A percentile compares a stretch with the other conserved stretches of the same genome.
Conservation (phyloP, 805 yeast genomes). For the Debaryomyces prosopidis region DNA sequence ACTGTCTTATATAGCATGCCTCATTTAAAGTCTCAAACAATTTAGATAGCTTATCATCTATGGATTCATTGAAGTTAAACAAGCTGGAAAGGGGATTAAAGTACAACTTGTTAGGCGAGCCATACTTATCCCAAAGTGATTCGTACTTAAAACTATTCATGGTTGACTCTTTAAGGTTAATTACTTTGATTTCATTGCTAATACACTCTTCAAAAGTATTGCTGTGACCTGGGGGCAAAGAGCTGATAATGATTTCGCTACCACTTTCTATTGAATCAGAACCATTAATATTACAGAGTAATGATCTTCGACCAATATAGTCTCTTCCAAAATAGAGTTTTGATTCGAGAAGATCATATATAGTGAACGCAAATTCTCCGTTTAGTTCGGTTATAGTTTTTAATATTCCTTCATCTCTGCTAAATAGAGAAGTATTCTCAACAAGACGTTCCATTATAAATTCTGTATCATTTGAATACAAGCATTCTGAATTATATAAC, state of each 20-base stretch:
- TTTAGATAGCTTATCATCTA: background rate
- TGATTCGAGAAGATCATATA: constrained; percentile 43
- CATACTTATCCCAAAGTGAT: background rate
- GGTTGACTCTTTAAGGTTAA: constrained; percentile 23
- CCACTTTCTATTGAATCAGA: constrained; percentile 11
- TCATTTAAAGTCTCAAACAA: constrained; percentile 22
- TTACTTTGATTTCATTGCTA: constrained; percentile 47
- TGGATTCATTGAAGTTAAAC: background rate
- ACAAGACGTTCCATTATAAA: constrained; percentile 45
- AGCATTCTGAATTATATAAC: constrained; percentile 63
- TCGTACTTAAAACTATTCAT: constrained; percentile 3
- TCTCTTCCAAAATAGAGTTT: constrained; percentile 81
- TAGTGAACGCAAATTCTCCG: constrained; percentile 83
- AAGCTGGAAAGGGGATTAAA: constrained; percentile 1
- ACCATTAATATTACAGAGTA: constrained; percentile 45
- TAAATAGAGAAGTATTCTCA: constrained; percentile 10
- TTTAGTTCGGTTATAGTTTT: constrained; percentile 45
- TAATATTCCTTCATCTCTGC: constrained; percentile 33
- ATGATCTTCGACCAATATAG: constrained; percentile 74
- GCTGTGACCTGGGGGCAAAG: constrained; percentile 20
- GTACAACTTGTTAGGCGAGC: background rate
- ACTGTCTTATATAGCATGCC: constrained; percentile 53
- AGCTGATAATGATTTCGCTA: constrained; percentile 41
- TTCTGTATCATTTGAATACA: constrained; percentile 60
- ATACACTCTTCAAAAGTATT: constrained; percentile 52